Evolutionary conservation across 768 basidiomycete species (phyloP).

Genomic region (Cyclocybe aegerita): DNA sequence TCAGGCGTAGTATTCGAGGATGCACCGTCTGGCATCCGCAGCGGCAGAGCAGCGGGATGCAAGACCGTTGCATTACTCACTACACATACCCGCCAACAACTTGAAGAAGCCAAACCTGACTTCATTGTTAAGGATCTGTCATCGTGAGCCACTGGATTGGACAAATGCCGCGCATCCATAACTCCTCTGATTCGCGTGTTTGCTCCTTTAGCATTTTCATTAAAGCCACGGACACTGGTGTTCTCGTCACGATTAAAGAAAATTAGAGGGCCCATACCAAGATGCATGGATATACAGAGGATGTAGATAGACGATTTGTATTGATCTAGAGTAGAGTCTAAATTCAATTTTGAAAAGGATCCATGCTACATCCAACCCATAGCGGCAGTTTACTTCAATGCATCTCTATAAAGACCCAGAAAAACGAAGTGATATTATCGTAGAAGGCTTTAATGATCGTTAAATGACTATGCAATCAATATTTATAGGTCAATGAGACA

Average conservation of each 20-base stretch:
- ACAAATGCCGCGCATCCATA: constrained; percentile 1
- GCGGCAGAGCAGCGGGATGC: constrained; percentile 81
- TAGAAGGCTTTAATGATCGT: constrained; percentile 25
- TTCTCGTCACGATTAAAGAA: constrained; percentile 44
- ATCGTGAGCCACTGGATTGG: constrained; percentile 39
- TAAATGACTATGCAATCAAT: constrained; percentile 16
- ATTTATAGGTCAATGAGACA: constrained; percentile 8
- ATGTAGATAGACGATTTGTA: too few species aligned
- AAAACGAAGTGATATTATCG: constrained; percentile 20
- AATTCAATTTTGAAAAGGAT: too few species aligned
- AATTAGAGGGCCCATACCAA: constrained; percentile 18
- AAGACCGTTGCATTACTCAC: constrained; percentile 84
- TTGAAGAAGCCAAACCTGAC: constrained; percentile 62
- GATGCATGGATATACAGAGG: background rate
- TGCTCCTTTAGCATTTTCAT: constrained; percentile 29
- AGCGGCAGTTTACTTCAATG: constrained; percentile 2
- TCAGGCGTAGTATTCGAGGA: constrained; percentile 88
- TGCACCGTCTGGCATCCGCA: constrained; percentile 80
- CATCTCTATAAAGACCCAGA: constrained; percentile 10
- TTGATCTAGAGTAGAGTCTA: too few species aligned
- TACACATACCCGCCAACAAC: constrained; percentile 67
- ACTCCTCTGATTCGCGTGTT: background rate
- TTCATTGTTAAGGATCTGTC: constrained; percentile 75
- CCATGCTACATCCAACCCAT: background rate
- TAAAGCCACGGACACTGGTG: constrained; percentile 33